Evolutionary conservation across 2,329 filamentous ascomycete species (phyloP).

Genomic region (Pleoardoris graminearum): DNA sequence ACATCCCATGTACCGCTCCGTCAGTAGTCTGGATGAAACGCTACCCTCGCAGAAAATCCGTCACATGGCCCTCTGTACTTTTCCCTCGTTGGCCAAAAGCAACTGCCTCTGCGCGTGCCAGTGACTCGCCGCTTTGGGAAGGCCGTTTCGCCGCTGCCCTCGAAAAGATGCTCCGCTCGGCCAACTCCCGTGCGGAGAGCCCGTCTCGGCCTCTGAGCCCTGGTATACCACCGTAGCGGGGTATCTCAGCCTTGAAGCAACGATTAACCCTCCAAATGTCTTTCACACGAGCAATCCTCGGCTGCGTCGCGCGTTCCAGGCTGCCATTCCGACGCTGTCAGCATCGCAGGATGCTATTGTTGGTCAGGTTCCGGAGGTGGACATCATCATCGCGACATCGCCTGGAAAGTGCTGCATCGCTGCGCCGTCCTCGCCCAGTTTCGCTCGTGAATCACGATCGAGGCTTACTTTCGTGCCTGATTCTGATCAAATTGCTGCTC

Average conservation of each 20-base stretch:
- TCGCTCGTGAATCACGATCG: conserved; percentile 9
- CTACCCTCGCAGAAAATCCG: conserved; percentile 16
- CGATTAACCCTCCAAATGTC: background rate
- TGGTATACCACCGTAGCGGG: background rate
- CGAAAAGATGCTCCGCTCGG: conserved; percentile 15
- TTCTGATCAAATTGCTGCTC: conserved; percentile 16
- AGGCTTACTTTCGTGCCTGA: conserved; percentile 16
- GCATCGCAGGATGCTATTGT: conserved; percentile 25
- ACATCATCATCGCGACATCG: conserved; percentile 10
- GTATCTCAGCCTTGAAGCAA: background rate
- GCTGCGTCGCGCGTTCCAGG: background rate
- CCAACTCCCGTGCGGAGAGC: conserved; percentile 11
- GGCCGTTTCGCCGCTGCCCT: conserved; percentile 23
- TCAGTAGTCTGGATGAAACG: conserved; percentile 19
- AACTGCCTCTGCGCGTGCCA: conserved; percentile 28
- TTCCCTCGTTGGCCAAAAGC: conserved; percentile 28
- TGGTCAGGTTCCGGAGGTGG: conserved; percentile 27
- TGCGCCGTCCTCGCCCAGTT: background rate
- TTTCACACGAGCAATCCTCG: conserved; percentile 3
- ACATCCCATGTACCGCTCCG: background rate
- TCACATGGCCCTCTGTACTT: conserved; percentile 38
- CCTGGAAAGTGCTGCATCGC: conserved; percentile 11
- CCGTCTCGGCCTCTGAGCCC: conserved; percentile 15
- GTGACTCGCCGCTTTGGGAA: conserved; percentile 36
- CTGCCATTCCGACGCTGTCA: background rate